phyloP scores from a whole-genome alignment of 1,284 basidiomycete species.

The Phaffia rhodozyma region DNA sequence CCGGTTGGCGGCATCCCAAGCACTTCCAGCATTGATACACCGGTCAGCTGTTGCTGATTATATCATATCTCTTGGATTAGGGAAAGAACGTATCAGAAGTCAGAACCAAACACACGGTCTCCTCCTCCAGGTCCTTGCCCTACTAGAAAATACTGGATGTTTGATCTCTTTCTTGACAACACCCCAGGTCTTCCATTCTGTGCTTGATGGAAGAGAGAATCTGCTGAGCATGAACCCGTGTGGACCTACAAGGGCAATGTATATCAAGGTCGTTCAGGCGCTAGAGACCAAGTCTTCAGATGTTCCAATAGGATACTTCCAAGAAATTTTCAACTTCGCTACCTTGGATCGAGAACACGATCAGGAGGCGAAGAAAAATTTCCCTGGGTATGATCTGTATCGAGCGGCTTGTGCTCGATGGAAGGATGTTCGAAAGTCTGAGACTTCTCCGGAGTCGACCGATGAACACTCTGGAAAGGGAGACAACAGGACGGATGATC shows the following conservation, averaged over 20 bases:
- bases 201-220: background rate
- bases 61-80: background rate
- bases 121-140: constrained; percentile 4
- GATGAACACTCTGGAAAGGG: too few species aligned
- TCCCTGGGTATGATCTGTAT: too few species aligned
- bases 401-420: too few species aligned
- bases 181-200: background rate
- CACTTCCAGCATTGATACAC: constrained; percentile 8
- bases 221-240: constrained; percentile 2
- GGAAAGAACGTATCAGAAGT: background rate
- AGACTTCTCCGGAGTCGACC: too few species aligned
- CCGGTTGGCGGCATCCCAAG: constrained; percentile 7
- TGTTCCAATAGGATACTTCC: too few species aligned
- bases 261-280: constrained; percentile 3
- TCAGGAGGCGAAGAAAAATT: too few species aligned
- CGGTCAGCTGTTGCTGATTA: background rate
- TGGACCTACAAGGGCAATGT: constrained; percentile 12
- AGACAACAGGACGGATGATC: too few species aligned
- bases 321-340: too few species aligned
- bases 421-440: too few species aligned
- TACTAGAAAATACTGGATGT: background rate
- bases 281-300: background rate
- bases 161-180: background rate
- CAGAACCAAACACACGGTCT: constrained; percentile 14
- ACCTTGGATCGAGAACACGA: too few species aligned